Percentiles rank a stretch among this genome's conserved stretches.
Conservation (phyloP, 2,329 filamentous ascomycete species). For the Teratosphaeria pseudoeucalypti region DNA sequence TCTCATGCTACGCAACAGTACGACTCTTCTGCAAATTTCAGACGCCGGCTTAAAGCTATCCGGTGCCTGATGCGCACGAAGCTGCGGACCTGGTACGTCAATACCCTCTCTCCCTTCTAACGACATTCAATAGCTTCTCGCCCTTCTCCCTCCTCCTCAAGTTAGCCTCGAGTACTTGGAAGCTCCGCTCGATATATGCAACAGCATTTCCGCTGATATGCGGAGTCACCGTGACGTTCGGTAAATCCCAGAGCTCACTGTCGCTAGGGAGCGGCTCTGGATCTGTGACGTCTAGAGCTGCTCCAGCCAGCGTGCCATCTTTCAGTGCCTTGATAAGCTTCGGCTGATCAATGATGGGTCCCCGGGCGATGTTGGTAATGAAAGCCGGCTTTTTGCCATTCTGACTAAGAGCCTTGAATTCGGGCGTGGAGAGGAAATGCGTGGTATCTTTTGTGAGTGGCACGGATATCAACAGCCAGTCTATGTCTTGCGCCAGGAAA, state of each 20-base stretch:
- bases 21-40: too few relatives aligned
- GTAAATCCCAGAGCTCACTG: slow-evolving; percentile 58
- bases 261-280: slow-evolving; percentile 64
- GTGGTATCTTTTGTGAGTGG: slow-evolving; percentile 48
- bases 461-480: slow-evolving; percentile 47
- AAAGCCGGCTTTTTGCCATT: slow-evolving; percentile 33
- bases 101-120: slow-evolving; percentile 51
- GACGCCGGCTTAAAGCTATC: too few relatives aligned
- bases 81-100: background rate
- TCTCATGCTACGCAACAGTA: too few relatives aligned
- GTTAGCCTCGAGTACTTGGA: slow-evolving; percentile 50
- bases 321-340: slow-evolving; percentile 54
- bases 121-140: slow-evolving; percentile 49
- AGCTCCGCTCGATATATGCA: slow-evolving; percentile 46
- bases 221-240: slow-evolving; percentile 60
- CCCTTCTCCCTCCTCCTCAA: slow-evolving; percentile 43
- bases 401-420: slow-evolving; percentile 35
- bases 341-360: slow-evolving; percentile 49
- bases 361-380: slow-evolving; percentile 62
- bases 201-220: slow-evolving; percentile 49
- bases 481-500: slow-evolving; percentile 46
- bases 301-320: slow-evolving; percentile 48
- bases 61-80: too few relatives aligned
- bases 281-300: slow-evolving; percentile 68
- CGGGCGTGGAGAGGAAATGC: slow-evolving; percentile 43